Conservation (phyloP, 2,329 filamentous ascomycete genomes). For the Dactylellina parvicollis region DNA sequence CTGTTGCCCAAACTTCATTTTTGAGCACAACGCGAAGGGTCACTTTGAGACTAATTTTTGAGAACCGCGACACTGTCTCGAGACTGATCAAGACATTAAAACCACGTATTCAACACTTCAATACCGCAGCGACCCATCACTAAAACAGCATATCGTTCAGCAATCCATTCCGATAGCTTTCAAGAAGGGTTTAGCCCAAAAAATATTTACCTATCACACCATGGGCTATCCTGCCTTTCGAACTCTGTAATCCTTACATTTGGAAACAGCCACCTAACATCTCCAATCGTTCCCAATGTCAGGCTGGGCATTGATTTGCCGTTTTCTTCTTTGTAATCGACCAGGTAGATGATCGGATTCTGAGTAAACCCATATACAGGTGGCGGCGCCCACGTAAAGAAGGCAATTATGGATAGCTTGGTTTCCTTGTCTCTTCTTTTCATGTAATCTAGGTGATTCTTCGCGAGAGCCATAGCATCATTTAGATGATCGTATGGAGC, state of each 20-base stretch:
- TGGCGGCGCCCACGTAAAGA: slow-evolving; percentile 21
- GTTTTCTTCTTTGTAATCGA: slow-evolving; percentile 4
- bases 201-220: slow-evolving; percentile 36
- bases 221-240: slow-evolving; percentile 24
- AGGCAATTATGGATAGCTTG: slow-evolving; percentile 19
- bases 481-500: slow-evolving; percentile 8
- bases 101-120: too few species aligned
- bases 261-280: slow-evolving; percentile 26
- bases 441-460: slow-evolving; percentile 17
- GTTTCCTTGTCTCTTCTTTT: slow-evolving; percentile 6
- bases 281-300: slow-evolving; percentile 5
- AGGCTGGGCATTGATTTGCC: neutral
- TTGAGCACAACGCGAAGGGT: too few species aligned
- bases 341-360: slow-evolving; percentile 21
- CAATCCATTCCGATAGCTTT: neutral
- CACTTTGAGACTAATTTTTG: too few species aligned
- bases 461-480: slow-evolving; percentile 18
- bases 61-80: too few species aligned
- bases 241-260: slow-evolving; percentile 33
- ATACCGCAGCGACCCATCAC: slow-evolving; percentile 24
- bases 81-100: neutral
- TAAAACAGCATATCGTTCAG: slow-evolving; percentile 3
- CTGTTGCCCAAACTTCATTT: too few species aligned
- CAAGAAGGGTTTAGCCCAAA: neutral
- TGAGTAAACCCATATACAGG: slow-evolving; percentile 8